Evolutionary conservation across 352 stramenopile species (phyloP).

Genomic region (Globisporangium radiosum): DNA sequence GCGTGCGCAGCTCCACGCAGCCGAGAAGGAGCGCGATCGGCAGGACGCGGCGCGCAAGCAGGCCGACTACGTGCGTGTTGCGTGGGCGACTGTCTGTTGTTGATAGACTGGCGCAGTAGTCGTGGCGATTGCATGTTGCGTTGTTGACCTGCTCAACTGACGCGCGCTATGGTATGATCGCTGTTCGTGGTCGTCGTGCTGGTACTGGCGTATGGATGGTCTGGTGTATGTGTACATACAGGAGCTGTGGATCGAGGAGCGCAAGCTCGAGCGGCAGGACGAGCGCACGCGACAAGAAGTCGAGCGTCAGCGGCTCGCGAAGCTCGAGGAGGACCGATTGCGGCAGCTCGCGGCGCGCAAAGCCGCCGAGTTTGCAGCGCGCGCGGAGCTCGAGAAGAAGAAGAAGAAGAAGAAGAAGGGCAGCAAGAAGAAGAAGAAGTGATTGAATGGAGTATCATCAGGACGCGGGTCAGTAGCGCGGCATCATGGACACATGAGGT

Average conservation of each 20-base stretch:
- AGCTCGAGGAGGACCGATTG: constrained; percentile 56
- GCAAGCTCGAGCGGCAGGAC: constrained; percentile 45
- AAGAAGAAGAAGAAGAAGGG: constrained; percentile 76
- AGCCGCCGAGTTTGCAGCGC: constrained; percentile 61
- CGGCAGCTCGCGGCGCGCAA: constrained; percentile 65
- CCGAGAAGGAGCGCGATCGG: constrained; percentile 37
- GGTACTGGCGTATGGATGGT: too few species aligned
- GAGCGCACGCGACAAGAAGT: constrained; percentile 40
- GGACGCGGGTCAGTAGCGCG: too few species aligned
- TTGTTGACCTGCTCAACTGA: constrained; percentile 4
- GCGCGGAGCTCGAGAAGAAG: constrained; percentile 74
- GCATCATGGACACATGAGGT: too few species aligned
- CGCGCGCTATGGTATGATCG: background rate
- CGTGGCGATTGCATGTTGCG: background rate
- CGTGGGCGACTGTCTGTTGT: background rate
- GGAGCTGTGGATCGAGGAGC: constrained; percentile 74
- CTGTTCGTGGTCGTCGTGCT: too few species aligned
- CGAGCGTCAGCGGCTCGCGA: constrained; percentile 42
- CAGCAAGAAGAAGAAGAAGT: constrained; percentile 56
- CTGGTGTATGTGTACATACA: constrained; percentile 9
- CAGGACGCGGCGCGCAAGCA: constrained; percentile 44
- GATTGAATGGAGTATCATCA: too few species aligned
- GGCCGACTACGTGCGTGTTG: constrained; percentile 39
- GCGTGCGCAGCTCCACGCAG: constrained; percentile 41
- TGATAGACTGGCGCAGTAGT: background rate